Conservation (phyloP, 176 grass and related monocot genomes). For the Oryza officinalis region DNA sequence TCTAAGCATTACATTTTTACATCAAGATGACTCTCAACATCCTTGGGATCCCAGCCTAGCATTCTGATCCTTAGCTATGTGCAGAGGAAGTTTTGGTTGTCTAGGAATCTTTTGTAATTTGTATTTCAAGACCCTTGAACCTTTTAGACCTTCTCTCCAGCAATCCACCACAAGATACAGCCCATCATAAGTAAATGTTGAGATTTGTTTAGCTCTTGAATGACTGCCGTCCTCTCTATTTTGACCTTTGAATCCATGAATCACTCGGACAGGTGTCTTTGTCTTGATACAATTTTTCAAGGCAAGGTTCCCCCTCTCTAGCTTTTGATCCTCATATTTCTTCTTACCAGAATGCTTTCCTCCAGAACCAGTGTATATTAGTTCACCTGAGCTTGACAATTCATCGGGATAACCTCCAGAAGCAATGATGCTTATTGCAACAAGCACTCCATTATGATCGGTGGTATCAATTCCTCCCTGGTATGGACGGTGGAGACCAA, state of each 20-base stretch:
- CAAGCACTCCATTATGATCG: slow-evolving; percentile 23
- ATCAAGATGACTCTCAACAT: slow-evolving; percentile 75
- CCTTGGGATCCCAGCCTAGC: slow-evolving; percentile 79
- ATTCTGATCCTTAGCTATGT: slow-evolving; percentile 65
- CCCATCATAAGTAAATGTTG: slow-evolving; percentile 72
- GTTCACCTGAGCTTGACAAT: slow-evolving; percentile 59
- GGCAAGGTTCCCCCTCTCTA: slow-evolving; percentile 63
- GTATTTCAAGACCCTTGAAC: slow-evolving; percentile 59
- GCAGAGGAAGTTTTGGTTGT: slow-evolving; percentile 65
- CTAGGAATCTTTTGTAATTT: slow-evolving; percentile 53
- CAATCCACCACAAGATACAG: slow-evolving; percentile 60
- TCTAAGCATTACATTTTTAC: slow-evolving; percentile 65
- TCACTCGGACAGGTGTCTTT: slow-evolving; percentile 67
- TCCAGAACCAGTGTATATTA: slow-evolving; percentile 82
- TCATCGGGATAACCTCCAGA: slow-evolving; percentile 79
- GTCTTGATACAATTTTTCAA: slow-evolving; percentile 64
- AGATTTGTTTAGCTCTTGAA: slow-evolving; percentile 43
- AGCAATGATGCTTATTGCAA: slow-evolving; percentile 75
- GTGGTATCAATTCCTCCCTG: slow-evolving; percentile 68
- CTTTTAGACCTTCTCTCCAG: slow-evolving; percentile 34
- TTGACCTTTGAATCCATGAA: slow-evolving; percentile 57
- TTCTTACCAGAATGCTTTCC: slow-evolving; percentile 58
- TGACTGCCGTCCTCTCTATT: slow-evolving; percentile 33
- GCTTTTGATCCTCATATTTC: slow-evolving; percentile 62
- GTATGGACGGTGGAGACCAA: slow-evolving; percentile 67